Evolutionary conservation across 2,329 filamentous ascomycete genomes (phyloP), one percentile per base, ranked within the genome.

Genomic region (Elsinoe ampelina): DNA sequence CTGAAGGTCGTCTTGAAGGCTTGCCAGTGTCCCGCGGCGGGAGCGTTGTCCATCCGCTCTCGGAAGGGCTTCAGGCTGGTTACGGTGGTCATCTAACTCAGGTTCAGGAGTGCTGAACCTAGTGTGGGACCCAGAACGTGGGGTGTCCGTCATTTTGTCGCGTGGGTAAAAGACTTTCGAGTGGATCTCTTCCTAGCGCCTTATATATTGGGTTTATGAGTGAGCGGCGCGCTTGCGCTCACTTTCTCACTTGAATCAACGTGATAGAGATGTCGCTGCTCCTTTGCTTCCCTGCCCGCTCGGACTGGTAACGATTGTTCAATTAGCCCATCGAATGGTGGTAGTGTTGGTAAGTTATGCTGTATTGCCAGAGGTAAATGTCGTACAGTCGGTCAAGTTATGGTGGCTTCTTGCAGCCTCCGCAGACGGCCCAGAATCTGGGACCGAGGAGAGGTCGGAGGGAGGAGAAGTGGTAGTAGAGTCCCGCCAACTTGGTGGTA

Each of bases 341-440:
- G 6, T 58, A 36, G 43, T n/a, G 39, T 57, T 30, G 30, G 36
- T 58, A 38, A 62, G 64, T 61, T 59, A 57, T 54, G 59, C 59
- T 60, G 60, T 59, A 13, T 58, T 57, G 48, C 26, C 34, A 39
- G 45, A 19, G 30, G 11, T 17, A 26, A 20, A 19, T 35, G 32
- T 60, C 41, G 50, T 58, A n/a, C 41, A 62, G 63, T 64, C 72
- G 72, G 72, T 66, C 79, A 73, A 92, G 77, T 96, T 97, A 97
- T 80, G 92, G 92, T 72, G 93, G 92, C 77, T 95, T 92, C 80
- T 90, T 93, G 80, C 93, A 89, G 79, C 90, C 88, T 86, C 92
- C 91, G 80, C 85, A 85, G 75, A 92, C 92, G 84, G 95, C 90
- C 90, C 90, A 89, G 80, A 85, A 84, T 72, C 85, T 84, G 75